Evolutionary conservation across 139 green algal genomes (phyloP).

Genomic region (Chlorella sorokiniana): DNA sequence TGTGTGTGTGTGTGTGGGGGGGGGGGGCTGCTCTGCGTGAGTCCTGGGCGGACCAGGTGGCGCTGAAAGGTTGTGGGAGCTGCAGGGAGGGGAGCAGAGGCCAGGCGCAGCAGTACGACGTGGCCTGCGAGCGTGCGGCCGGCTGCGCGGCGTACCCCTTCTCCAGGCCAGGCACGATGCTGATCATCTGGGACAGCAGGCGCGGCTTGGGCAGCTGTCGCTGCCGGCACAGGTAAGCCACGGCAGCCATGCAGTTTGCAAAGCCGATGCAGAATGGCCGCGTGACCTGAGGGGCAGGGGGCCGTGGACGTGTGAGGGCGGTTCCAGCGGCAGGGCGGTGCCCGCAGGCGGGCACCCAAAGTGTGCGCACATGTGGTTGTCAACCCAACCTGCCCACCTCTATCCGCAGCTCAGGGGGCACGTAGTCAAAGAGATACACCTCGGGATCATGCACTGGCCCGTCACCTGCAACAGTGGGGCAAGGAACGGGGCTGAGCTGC

Average conservation of each 20-base stretch:
- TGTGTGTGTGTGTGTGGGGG: neutral
- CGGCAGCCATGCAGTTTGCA: constrained; percentile 33
- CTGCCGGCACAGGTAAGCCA: constrained; percentile 34
- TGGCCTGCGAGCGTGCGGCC: no score
- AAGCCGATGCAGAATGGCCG: constrained; percentile 35
- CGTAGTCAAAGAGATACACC: constrained; percentile 41
- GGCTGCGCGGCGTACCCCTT: no score
- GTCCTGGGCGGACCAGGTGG: no score
- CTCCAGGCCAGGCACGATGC: constrained; percentile 36
- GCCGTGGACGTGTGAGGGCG: neutral
- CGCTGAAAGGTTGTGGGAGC: no score
- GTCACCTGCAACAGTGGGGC: constrained; percentile 1
- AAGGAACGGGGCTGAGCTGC: neutral
- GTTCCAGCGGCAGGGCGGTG: no score
- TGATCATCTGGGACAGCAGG: constrained; percentile 33
- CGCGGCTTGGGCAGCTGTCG: constrained; percentile 41
- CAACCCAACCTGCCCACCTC: constrained; percentile 30
- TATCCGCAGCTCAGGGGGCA: constrained; percentile 39
- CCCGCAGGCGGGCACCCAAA: no score
- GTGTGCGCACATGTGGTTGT: neutral
- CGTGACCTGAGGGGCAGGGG: neutral
- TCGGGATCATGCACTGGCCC: constrained; percentile 35
- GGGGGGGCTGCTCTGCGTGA: no score
- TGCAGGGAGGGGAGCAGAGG: no score
- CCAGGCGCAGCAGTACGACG: no score